Evolutionary conservation across 108 stramenopile species (phyloP), one percentile per base, ranked within the genome.

Genomic region (Pseudonitzschia delicatissima): DNA sequence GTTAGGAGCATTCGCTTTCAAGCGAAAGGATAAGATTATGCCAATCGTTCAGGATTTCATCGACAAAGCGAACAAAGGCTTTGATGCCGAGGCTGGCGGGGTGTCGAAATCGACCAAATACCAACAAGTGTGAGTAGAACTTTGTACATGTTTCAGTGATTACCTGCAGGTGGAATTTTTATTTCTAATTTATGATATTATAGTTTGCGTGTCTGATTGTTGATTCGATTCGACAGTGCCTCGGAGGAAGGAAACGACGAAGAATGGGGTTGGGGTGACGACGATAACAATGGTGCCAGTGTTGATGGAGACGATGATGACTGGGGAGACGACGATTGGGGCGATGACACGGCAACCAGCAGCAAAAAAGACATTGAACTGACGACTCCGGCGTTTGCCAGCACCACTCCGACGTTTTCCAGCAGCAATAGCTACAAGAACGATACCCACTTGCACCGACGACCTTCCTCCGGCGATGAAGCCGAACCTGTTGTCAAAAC

Each of bases 261-360:
- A 35, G 58, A 39, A 37, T 23, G 36, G 18, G 49, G 33, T 34
- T 47, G 29, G 34, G 47, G 60, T 12, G 21, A 57, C 45, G 36
- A 57, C 33, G 4, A 15, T 37, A 53, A 28, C 50, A 52, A 34
- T 21, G 17, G 28, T 33, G 21, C n/a, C 23, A 2, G 28, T 25
- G 25, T 37, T 32, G 49, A 32, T 31, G 67, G 64, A 0, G 70
- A 60, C n/a, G 77, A 74, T 62, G 78, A 66, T 42, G 66, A 80
- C 53, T 84, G 78, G 83, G 79, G 62, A 35, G 79, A 84, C 51
- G 51, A 39, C 33, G 80, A 85, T 68, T 57, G 80, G 42, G 76
- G 80, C 64, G 84, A 85, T 23, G 51, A 31, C 9, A 45, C 9
- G n/a, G n/a, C n/a, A n/a, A n/a, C n/a, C n/a, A n/a, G n/a, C n/a